Evolutionary conservation across 495 filamentous ascomycete genomes (phyloP), one percentile per base, ranked within the genome.

Genomic region (Penicillium canescens): DNA sequence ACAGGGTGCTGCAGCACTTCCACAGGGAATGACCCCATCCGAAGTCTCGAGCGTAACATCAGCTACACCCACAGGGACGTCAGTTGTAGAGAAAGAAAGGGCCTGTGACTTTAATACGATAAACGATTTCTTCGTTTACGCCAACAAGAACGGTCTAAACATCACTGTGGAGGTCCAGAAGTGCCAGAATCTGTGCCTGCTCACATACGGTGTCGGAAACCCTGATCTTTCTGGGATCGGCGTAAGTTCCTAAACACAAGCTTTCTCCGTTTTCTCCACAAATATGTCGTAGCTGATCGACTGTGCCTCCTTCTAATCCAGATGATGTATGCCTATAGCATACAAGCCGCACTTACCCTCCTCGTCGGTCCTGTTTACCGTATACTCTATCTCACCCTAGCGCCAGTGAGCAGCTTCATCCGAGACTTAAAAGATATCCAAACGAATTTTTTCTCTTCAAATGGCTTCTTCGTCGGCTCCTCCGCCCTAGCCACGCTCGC

Each of bases 211-310:
- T 0, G 20, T 23, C 4, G 41, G 41, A 26, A 42, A 42, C 41
- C 41, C 41, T 42, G 41, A 42, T 42, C 41, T 42, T 42, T 42
- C 41, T n/a, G 41, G 41, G 41, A 42, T 42, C 20, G 41, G 41
- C 7, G 41, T 42, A 42, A 42, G 41, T 42, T 42, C 2, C 12
- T n/a, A 14, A 42, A 42, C 11, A 28, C 11, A n/a, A 42, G 10
- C 3, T 7, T 24, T 42, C 18, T 18, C 18, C 18, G 18, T 18
- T 18, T 1, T 18, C 39, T 11, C 18, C 18, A 42, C 7, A 42
- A 12, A 1, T 18, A n/a, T 13, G 18, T 42, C 39, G 10, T 42
- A 42, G 11, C 39, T 42, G 18, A 42, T 42, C 2, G 18, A 18
- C 1, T 18, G 39, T 14, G 11, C 20, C 18, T 18, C 40, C 5